Evolutionary conservation across 352 stramenopile genomes (phyloP).

Genomic region (Ochromonadaceae sp.): DNA sequence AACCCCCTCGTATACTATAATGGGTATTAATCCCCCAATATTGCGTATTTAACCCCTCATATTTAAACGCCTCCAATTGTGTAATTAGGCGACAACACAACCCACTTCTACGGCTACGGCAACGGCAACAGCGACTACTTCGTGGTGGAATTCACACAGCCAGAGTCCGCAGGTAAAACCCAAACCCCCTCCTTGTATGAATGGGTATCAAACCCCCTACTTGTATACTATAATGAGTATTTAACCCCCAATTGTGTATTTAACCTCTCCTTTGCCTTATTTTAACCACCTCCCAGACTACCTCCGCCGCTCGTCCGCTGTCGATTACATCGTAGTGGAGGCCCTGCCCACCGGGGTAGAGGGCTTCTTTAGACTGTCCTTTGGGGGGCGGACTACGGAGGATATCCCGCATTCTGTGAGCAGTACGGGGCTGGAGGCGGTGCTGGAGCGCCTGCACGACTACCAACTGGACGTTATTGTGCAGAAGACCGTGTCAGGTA

Average conservation of each 20-base stretch:
- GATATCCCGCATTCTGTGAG: constrained; percentile 26
- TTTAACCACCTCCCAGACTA: too few species aligned
- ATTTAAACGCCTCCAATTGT: too few species aligned
- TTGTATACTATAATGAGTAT: too few species aligned
- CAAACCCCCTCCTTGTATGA: too few species aligned
- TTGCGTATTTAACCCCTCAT: too few species aligned
- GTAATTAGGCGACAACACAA: constrained; percentile 37
- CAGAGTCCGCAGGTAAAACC: constrained; percentile 21
- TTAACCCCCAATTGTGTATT: too few species aligned
- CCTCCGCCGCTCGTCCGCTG: not conserved
- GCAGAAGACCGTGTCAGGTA: constrained; percentile 10
- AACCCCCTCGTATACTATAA: not conserved
- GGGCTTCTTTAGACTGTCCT: constrained; percentile 36
- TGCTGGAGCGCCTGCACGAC: constrained; percentile 29
- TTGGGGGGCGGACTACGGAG: constrained; percentile 29
- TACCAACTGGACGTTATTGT: constrained; percentile 19
- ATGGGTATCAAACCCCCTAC: too few species aligned
- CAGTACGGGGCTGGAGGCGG: constrained; percentile 29
- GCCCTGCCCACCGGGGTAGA: not conserved
- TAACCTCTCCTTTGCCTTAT: too few species aligned
- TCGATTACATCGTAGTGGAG: not conserved
- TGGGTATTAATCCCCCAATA: too few species aligned
- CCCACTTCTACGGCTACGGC: constrained; percentile 37
- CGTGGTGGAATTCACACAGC: constrained; percentile 53
- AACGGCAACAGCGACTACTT: constrained; percentile 71